Evolutionary conservation across 2,329 filamentous ascomycete genomes (phyloP).

Genomic region (Penicillium hesseltinei): DNA sequence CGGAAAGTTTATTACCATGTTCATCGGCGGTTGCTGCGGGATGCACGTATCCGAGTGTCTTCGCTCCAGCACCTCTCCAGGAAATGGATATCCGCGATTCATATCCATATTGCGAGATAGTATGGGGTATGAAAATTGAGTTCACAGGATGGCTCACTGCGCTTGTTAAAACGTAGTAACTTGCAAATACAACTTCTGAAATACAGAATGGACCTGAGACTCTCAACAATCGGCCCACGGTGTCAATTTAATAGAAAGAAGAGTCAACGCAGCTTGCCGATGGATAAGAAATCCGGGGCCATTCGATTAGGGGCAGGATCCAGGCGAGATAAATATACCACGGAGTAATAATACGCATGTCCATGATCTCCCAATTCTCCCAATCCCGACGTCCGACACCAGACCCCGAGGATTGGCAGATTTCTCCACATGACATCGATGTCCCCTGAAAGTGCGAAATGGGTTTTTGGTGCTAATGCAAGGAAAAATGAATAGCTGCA

Average conservation of each 20-base stretch:
- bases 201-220: background rate
- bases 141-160: background rate
- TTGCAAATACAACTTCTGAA: background rate
- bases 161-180: background rate
- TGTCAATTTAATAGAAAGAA: background rate
- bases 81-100: constrained; percentile 14
- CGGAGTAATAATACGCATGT: background rate
- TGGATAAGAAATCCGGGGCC: constrained; percentile 13
- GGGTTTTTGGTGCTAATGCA: constrained; percentile 17
- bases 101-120: constrained; percentile 14
- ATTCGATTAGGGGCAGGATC: background rate
- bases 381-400: background rate
- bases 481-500: constrained; percentile 22
- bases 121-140: background rate
- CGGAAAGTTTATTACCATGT: constrained; percentile 17
- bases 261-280: constrained; percentile 6
- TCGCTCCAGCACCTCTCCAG: constrained; percentile 18
- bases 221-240: background rate
- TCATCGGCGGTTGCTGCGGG: constrained; percentile 8
- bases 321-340: constrained; percentile 9
- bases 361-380: background rate
- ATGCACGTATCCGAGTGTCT: constrained; percentile 23
- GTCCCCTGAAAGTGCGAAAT: constrained; percentile 7
- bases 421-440: constrained; percentile 11
- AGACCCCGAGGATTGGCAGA: constrained; percentile 7